Conservation (phyloP, 352 stramenopile genomes). For the Globisporangium spiculum region DNA sequence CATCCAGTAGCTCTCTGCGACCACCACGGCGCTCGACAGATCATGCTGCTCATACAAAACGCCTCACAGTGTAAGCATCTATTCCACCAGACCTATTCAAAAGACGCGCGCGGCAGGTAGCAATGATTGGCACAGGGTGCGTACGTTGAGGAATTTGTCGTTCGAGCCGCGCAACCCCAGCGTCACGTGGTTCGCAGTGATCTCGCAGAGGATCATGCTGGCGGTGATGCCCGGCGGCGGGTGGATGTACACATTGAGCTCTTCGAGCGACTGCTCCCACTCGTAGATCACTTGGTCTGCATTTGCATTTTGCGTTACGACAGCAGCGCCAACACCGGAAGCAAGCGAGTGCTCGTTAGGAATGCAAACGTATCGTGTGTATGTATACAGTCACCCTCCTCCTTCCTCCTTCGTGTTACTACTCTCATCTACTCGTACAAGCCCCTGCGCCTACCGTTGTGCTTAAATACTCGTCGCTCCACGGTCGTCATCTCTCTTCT, state of each 20-base stretch:
- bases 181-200: constrained; percentile 85
- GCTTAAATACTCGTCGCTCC: constrained; percentile 64
- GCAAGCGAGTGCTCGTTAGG: not conserved
- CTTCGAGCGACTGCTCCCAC: constrained; percentile 95
- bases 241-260: constrained; percentile 95
- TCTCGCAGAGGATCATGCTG: constrained; percentile 86
- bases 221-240: constrained; percentile 83
- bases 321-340: not conserved
- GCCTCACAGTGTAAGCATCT: not conserved
- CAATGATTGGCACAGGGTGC: not conserved
- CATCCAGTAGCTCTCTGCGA: constrained; percentile 96
- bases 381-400: constrained; percentile 1
- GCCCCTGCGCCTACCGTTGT: constrained; percentile 40
- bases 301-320: constrained; percentile 25
- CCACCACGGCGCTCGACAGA: constrained; percentile 89
- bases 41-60: constrained; percentile 66
- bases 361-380: constrained; percentile 7
- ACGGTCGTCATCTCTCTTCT: constrained; percentile 28
- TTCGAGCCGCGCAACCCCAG: constrained; percentile 87
- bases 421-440: constrained; percentile 9
- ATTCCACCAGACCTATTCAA: not conserved
- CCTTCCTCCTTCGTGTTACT: not conserved
- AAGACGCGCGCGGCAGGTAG: not conserved
- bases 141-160: constrained; percentile 92
- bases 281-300: constrained; percentile 90